Base-by-base conservation (phyloP, 441 rosid species). In the Gossypium davidsonii region DNA sequence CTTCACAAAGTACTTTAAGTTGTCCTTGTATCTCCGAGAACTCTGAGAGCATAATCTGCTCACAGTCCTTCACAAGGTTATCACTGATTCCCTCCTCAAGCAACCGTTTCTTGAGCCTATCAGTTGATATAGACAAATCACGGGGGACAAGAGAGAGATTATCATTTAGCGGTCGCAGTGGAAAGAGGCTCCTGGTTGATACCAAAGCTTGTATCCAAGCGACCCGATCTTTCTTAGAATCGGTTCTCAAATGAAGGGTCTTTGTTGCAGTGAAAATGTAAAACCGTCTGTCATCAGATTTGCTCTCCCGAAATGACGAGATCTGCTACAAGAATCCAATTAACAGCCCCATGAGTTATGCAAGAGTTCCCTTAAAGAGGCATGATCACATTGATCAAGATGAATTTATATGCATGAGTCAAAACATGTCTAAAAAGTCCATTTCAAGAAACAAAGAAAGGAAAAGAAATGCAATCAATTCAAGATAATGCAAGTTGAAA, bases 181-280 rank as follows among this genome's bases (percentile, higher is more conserved):
- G 94, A 63, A 81, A 81, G 58, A 92, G 79, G 77, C 88, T 81
- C 79, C 84, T 80, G 4, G 91, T 86, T 60, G 85, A 87, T 67
- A 83, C 89, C 87, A 95, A 84, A 74, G 94, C 98, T 83, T 89
- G 98, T 52, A 95, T 81, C 99, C 99, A 95, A 76, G 93, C 96
- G 70, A 80, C 88, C 72, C 99, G 86, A 77, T 95, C 98, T 67
- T 83, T 79, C 72, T 66, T 92, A 8, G 98, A 90, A 77, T 87
- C 89, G 75, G 97, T 91, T 79, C 97, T 92, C 77, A 95, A 79
- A 80, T 95, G 99, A 77, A 94, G 92, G 31, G 98, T 92, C 83
- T 92, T 94, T 68, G 92, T 91, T 37, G 97, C 92, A 73, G 98
- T 91, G 74, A 92, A 88, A 75, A 94, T 89, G 83, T 92, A 94